Evolutionary conservation across 2,329 filamentous ascomycete genomes (phyloP).

Genomic region (Colletotrichum sp.): DNA sequence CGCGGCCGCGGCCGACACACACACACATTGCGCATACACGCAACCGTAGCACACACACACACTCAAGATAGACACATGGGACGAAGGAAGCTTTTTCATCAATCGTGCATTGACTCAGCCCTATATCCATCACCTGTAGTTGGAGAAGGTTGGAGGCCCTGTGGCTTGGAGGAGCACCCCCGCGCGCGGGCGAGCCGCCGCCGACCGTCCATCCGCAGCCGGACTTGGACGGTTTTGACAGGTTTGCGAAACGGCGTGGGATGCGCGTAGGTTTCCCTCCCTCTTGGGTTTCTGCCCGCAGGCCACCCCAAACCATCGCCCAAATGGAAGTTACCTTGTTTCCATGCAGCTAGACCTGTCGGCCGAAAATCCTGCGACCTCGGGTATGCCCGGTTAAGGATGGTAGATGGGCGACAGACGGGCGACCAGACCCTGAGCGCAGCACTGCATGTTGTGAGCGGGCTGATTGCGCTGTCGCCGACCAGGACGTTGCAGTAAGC

Average conservation of each 20-base stretch:
- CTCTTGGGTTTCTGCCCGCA: background rate
- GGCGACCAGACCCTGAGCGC: background rate
- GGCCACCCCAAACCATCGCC: background rate
- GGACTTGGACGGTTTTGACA: background rate
- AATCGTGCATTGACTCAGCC: slow-evolving; percentile 6
- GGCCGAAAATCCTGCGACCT: slow-evolving; percentile 5
- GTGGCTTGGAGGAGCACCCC: background rate
- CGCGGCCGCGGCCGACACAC: background rate
- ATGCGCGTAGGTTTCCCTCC: background rate
- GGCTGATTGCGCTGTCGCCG: background rate
- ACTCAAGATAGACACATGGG: background rate
- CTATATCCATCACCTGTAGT: background rate
- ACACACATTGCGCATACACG: background rate
- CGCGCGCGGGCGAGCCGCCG: background rate
- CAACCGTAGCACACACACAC: background rate
- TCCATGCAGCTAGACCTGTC: background rate
- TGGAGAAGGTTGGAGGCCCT: background rate
- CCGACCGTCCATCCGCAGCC: background rate
- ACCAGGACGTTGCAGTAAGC: background rate
- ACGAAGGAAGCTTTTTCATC: slow-evolving; percentile 3
- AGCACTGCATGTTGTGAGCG: background rate
- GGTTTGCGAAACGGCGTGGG: background rate
- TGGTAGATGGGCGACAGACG: background rate
- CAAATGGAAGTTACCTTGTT: background rate
- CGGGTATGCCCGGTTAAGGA: background rate